Evolutionary conservation across 2,329 filamentous ascomycete genomes (phyloP), one percentile per base, ranked within the genome.

Genomic region (Parascedosporium putredinis): DNA sequence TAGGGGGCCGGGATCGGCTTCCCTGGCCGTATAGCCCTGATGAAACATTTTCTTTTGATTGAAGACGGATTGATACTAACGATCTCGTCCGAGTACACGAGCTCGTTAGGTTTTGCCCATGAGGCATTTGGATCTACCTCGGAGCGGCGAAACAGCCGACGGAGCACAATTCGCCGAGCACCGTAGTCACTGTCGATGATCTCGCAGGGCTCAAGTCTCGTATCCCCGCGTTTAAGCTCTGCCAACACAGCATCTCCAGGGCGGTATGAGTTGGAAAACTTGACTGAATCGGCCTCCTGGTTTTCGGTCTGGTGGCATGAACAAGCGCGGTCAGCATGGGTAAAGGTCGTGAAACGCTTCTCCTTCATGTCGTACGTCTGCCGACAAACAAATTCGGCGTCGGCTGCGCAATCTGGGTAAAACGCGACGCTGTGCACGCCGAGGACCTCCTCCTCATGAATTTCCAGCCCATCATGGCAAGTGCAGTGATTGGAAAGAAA

Each of bases 401-500:
- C 58, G 0, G 68, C 70, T 1, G 67, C 60, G 0, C 78, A 74
- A 1, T 64, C 62, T 0, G 71, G 71, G 5, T 78, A 76, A 63
- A 78, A 82, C 53, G 77, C 70, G 0, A 90, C 73, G 0, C 70
- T 55, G 36, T 84, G 75, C 1, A 75, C 75, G 0, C 70, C 71
- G 0, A 79, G 57, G 1, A 89, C 68, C 29, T 87, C 74, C 0
- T 73, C 63, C 1, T 74, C 70, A 0, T 68, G 55, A 3, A 87
- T 69, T 0, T 67, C 61, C 20, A 27, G 10, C 9, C 25, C 36
- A 2, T 48, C 46, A 16, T 12, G 25, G 54, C 87, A 93, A 1
- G 82, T 84, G 64, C 88, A 91, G 52, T 89, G 80, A 47, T 88
- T 78, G 0, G 82, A 87, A 0, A 91, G 64, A 53, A 93, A 93